phyloP scores from a whole-genome alignment of 2,329 filamentous ascomycete species.

The Pochonia chlamydosporia region DNA sequence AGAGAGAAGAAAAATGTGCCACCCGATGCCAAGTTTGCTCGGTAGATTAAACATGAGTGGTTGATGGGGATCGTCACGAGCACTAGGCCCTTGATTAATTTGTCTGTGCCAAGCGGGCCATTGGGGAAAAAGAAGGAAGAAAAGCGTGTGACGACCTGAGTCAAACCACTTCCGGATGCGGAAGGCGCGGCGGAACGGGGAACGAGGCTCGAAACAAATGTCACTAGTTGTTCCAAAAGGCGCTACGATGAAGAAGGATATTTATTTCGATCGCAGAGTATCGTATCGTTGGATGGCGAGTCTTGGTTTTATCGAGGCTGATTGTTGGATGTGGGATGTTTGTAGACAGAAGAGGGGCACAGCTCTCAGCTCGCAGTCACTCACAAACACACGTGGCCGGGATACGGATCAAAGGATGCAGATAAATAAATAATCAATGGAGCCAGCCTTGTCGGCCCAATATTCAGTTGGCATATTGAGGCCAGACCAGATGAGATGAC shows the following conservation, averaged over 20 bases:
- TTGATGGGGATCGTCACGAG: constrained; percentile 7
- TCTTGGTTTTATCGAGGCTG: too few species aligned
- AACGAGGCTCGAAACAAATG: not conserved
- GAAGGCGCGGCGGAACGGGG: not conserved
- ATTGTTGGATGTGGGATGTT: too few species aligned
- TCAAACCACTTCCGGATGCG: not conserved
- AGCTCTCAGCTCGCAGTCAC: too few species aligned
- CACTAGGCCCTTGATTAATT: not conserved
- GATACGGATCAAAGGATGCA: too few species aligned
- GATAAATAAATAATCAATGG: too few species aligned
- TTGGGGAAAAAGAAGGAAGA: not conserved
- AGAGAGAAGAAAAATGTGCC: not conserved
- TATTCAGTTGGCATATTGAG: too few species aligned
- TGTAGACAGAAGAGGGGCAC: too few species aligned
- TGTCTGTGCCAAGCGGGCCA: not conserved
- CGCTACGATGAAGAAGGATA: not conserved
- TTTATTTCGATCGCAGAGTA: too few species aligned
- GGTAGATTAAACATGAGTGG: not conserved
- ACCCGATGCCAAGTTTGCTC: not conserved
- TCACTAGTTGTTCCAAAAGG: not conserved
- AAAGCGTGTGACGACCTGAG: not conserved
- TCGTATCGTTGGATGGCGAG: too few species aligned
- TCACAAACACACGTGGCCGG: too few species aligned
- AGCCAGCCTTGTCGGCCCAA: too few species aligned
- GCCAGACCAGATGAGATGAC: too few species aligned